Conservation (phyloP, 495 filamentous ascomycete genomes). For the Aspergillus panamensis region DNA sequence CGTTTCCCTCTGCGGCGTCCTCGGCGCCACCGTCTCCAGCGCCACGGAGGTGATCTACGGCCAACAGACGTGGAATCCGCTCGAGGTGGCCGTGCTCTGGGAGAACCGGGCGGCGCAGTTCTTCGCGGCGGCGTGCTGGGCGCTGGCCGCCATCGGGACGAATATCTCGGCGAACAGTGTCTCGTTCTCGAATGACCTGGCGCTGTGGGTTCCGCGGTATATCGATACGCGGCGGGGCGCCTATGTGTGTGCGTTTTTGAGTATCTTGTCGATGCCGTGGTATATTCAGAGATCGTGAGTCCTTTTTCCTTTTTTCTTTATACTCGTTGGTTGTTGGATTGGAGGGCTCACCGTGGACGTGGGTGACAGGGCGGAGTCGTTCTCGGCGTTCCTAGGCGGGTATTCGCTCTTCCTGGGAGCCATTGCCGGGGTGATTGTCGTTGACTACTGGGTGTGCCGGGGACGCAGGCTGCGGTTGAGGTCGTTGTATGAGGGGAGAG, state of each 20-base stretch:
- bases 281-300: slow-evolving; percentile 43
- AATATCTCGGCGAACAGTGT: slow-evolving; percentile 60
- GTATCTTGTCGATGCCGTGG: slow-evolving; percentile 47
- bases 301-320: neutral
- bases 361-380: slow-evolving; percentile 27
- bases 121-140: slow-evolving; percentile 50
- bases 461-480: slow-evolving; percentile 31
- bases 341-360: neutral
- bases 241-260: slow-evolving; percentile 22
- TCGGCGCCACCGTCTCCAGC: slow-evolving; percentile 51
- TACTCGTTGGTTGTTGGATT: neutral
- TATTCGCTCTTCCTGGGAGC: slow-evolving; percentile 48
- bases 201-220: slow-evolving; percentile 54
- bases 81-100: slow-evolving; percentile 50
- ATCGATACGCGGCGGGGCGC: slow-evolving; percentile 55
- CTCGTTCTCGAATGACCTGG: slow-evolving; percentile 57
- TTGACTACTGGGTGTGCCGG: slow-evolving; percentile 45
- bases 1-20: slow-evolving; percentile 50
- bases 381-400: slow-evolving; percentile 45
- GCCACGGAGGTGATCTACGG: slow-evolving; percentile 53
- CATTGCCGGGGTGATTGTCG: slow-evolving; percentile 44
- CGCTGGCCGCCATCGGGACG: slow-evolving; percentile 53
- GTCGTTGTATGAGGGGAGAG: slow-evolving; percentile 35
- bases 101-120: slow-evolving; percentile 53
- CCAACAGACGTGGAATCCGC: slow-evolving; percentile 53